Conservation (phyloP, 805 yeast species). For the Kregervanrija delftensis region DNA sequence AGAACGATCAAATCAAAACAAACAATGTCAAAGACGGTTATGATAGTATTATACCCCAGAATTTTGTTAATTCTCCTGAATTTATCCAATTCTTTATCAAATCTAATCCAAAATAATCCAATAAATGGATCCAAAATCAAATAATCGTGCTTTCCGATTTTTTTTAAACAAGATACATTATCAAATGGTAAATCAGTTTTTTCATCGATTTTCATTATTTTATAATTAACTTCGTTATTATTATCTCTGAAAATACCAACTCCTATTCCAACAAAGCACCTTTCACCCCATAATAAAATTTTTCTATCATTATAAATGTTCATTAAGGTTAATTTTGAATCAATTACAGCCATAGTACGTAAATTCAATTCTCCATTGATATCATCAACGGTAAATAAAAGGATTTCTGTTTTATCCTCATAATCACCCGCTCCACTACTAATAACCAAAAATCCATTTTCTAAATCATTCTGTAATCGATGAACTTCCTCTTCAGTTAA, state of each 20-base stretch:
- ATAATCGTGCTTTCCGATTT: background rate
- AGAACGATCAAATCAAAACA: constrained; percentile 13
- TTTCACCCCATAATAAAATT: constrained; percentile 12
- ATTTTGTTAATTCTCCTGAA: background rate
- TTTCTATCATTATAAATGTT: constrained; percentile 1
- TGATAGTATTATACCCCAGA: background rate
- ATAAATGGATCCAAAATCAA: constrained; percentile 17
- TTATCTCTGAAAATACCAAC: constrained; percentile 3
- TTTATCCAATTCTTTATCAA: constrained; percentile 4
- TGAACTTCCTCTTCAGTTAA: constrained; percentile 6
- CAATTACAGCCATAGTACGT: constrained; percentile 10
- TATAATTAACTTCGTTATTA: constrained; percentile 4
- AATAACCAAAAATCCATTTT: constrained; percentile 11
- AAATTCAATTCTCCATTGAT: constrained; percentile 3
- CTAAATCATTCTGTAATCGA: background rate
- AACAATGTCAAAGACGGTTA: constrained; percentile 7
- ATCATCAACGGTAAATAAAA: constrained; percentile 9
- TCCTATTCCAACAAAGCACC: too few species aligned
- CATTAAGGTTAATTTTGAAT: constrained; percentile 2
- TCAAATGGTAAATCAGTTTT: background rate
- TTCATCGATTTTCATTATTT: constrained; percentile 2
- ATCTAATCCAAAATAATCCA: constrained; percentile 12
- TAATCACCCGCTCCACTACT: constrained; percentile 5
- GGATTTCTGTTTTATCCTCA: constrained; percentile 8
- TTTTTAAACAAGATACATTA: constrained; percentile 6